Evolutionary conservation across 2,329 filamentous ascomycete species (phyloP), one percentile per base, ranked within the genome.

Genomic region (Scedosporium minutisporum): DNA sequence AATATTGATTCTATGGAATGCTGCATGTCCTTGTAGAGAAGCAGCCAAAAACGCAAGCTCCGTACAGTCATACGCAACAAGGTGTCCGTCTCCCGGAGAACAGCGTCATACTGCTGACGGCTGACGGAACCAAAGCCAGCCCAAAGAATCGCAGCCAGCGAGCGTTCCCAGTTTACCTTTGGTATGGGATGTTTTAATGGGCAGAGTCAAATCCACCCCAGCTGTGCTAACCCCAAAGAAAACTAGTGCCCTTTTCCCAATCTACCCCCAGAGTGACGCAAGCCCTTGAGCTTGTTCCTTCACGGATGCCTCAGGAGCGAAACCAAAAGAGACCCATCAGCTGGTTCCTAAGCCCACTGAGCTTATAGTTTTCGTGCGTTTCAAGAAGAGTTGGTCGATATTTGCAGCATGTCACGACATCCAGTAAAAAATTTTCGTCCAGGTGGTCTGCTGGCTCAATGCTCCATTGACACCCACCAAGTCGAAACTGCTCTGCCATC

Each of bases 391-490:
- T 46, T 38, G 44, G 38, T 41, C 41, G 41, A 48, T n/a, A 60
- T 27, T 48, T 21, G 10, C 12, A 25, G 5, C 58, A 60, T 27
- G 58, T 60, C 58, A 60, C 58, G 38, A 25, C 58, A 60, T 60
- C 58, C 42, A 29, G 58, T 25, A 21, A 44, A 25, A 60, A 59
- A 48, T 27, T 60, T 60, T 60, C 58, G 21, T 48, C 58, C 41
- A 27, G 21, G 58, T 60, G 58, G 58, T 23, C 29, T 60, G 58
- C 44, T 14, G 9, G 33, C 12, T 38, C 33, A 38, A 38, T 38
- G 33, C 33, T 48, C 27, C 58, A 44, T 44, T 60, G 58, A 60
- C 16, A 44, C 53, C 23, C 14, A 23, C 23, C 53, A 57, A 57
- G 23, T 16, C 53, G 23, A 57, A 25, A 29, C 21, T n/a, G 27